These are phyloP conservation scores for Euclidium syriacum DNA, from an alignment of 345 rosid genomes.

Conservation along the genomic window DNA sequence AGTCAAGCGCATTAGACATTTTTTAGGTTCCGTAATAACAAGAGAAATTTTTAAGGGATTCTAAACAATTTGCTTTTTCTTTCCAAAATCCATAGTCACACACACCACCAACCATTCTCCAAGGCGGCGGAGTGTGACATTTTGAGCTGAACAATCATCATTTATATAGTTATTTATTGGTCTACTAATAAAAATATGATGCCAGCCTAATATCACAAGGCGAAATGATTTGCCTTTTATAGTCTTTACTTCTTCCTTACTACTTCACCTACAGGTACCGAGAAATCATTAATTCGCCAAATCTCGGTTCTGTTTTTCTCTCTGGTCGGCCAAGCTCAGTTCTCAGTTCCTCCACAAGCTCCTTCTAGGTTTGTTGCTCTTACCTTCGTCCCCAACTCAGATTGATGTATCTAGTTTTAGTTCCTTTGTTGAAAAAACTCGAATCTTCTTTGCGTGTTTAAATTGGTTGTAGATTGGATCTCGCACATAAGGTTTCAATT, in stretches of 20 bases:
- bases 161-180: neutral
- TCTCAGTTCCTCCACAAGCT: constrained; percentile 1
- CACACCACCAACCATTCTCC: no score
- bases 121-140: no score
- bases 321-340: neutral
- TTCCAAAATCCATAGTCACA: no score
- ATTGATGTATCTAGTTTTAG: constrained; percentile 1
- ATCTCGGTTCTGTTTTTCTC: constrained; percentile 16
- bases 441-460: neutral
- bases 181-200: neutral
- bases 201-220: constrained; percentile 22
- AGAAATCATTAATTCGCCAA: constrained; percentile 8
- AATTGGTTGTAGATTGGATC: constrained; percentile 26
- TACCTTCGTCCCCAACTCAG: neutral
- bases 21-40: no score
- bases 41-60: no score
- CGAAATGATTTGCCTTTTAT: constrained; percentile 26
- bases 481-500: no score
- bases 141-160: neutral
- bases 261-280: constrained; percentile 24
- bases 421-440: neutral
- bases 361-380: neutral
- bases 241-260: constrained; percentile 30
- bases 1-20: no score
- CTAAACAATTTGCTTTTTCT: no score